phyloP scores from a whole-genome alignment of 805 yeast species.

The Clavispora phyllophila region DNA sequence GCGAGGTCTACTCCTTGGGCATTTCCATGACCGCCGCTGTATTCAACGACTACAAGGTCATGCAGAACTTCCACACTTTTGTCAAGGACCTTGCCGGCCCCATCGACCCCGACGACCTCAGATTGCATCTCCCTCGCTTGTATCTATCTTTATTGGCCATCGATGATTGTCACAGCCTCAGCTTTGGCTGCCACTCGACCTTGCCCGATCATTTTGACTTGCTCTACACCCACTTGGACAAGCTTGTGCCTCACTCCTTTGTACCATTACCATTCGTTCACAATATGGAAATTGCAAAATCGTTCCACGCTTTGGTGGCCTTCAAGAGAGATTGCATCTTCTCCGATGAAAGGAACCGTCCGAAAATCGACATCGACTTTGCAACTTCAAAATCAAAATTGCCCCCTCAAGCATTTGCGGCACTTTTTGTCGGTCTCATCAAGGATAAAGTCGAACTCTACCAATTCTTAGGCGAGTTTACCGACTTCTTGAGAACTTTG shows the following conservation, averaged over 20 bases:
- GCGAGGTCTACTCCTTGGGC: constrained; percentile 55
- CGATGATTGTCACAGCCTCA: constrained; percentile 48
- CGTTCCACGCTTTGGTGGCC: constrained; percentile 2
- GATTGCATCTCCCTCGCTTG: constrained; percentile 33
- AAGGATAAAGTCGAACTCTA: constrained; percentile 33
- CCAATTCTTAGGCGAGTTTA: constrained; percentile 32
- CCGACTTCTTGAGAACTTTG: constrained; percentile 2
- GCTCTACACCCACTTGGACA: background rate
- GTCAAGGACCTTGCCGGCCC: background rate
- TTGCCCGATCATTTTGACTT: constrained; percentile 2
- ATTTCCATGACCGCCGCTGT: constrained; percentile 36
- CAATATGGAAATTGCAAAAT: constrained; percentile 5
- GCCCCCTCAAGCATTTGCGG: constrained; percentile 3
- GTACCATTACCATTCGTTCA: constrained; percentile 1
- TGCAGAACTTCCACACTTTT: constrained; percentile 36
- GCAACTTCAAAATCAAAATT: background rate
- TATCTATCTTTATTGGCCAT: constrained; percentile 43
- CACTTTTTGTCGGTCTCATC: constrained; percentile 16
- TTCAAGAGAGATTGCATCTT: background rate
- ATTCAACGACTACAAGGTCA: constrained; percentile 47
- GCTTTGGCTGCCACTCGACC: constrained; percentile 42
- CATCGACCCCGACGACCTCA: constrained; percentile 9
- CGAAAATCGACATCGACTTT: background rate
- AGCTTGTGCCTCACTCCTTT: background rate
- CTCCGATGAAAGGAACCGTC: background rate